These are phyloP conservation scores for Oryza nivara DNA, from an alignment of 176 grass and related monocot species.

Conservation along the genomic window DNA sequence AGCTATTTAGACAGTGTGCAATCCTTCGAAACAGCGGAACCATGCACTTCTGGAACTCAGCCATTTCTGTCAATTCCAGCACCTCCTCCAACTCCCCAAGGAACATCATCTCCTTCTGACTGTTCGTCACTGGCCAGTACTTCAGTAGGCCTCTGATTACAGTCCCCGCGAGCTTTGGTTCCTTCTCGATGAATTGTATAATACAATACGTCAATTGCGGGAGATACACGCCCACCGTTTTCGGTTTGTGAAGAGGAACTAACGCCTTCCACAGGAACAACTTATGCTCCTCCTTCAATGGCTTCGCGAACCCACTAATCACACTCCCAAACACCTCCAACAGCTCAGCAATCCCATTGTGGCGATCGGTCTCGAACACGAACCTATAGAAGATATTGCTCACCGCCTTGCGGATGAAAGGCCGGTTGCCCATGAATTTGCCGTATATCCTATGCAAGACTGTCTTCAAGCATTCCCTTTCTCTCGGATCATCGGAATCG, in stretches of 20 bases:
- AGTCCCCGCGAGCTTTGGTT: slow-evolving; percentile 73
- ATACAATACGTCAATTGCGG: slow-evolving; percentile 85
- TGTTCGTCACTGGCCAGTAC: slow-evolving; percentile 91
- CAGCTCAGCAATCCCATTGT: slow-evolving; percentile 83
- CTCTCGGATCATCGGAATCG: slow-evolving; percentile 93
- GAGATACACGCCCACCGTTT: slow-evolving; percentile 66
- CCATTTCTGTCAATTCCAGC: slow-evolving; percentile 74
- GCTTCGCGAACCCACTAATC: slow-evolving; percentile 79
- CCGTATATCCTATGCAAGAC: slow-evolving; percentile 78
- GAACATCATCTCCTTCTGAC: slow-evolving; percentile 98
- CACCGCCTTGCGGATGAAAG: slow-evolving; percentile 80
- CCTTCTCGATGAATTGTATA: slow-evolving; percentile 85
- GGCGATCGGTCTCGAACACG: slow-evolving; percentile 66
- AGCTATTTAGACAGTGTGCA: slow-evolving; percentile 78
- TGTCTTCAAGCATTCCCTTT: slow-evolving; percentile 86
- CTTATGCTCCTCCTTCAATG: slow-evolving; percentile 90
- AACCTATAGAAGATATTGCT: slow-evolving; percentile 92
- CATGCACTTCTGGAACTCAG: slow-evolving; percentile 83
- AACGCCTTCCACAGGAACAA: slow-evolving; percentile 80
- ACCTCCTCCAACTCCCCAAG: slow-evolving; percentile 92
- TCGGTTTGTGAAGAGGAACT: slow-evolving; percentile 83
- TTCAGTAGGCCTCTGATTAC: slow-evolving; percentile 89
- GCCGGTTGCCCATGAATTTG: slow-evolving; percentile 83
- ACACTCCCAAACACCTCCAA: slow-evolving; percentile 88
- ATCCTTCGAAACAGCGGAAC: slow-evolving; percentile 77